A percentile compares a stretch with the other conserved stretches of the same genome.
Conservation (phyloP, 176 grass and related monocot genomes). For the Eragrostis curvula region DNA sequence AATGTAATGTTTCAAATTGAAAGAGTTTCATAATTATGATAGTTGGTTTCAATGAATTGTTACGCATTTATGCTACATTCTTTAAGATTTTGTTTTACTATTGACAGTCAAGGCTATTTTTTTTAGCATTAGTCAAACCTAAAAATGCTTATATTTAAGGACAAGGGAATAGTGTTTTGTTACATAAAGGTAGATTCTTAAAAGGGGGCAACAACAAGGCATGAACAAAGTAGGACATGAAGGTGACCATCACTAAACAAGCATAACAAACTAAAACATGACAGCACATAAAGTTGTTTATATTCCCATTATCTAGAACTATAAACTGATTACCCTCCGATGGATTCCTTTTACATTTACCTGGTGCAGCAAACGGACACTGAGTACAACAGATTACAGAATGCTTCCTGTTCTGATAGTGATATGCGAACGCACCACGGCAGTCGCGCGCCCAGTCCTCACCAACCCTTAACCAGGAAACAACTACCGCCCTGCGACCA, state of each 20-base stretch:
- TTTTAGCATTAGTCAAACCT: no score
- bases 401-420: not conserved
- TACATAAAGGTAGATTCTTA: not conserved
- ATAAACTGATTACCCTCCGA: no score
- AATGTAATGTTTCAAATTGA: no score
- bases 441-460: not conserved
- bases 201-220: no score
- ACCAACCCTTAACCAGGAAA: constrained; percentile 27
- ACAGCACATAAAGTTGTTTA: not conserved
- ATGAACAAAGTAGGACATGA: not conserved
- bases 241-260: not conserved
- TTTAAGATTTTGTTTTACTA: no score
- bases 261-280: not conserved
- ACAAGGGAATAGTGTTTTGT: not conserved
- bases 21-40: no score
- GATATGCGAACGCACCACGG: not conserved
- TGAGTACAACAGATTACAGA: not conserved
- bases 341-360: not conserved
- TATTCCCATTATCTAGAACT: no score
- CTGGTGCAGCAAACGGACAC: not conserved
- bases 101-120: no score
- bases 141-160: no score
- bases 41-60: no score
- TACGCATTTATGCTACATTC: no score
- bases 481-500: not conserved